phyloP scores from a whole-genome alignment of 805 yeast species.

The Millerago galiae region DNA sequence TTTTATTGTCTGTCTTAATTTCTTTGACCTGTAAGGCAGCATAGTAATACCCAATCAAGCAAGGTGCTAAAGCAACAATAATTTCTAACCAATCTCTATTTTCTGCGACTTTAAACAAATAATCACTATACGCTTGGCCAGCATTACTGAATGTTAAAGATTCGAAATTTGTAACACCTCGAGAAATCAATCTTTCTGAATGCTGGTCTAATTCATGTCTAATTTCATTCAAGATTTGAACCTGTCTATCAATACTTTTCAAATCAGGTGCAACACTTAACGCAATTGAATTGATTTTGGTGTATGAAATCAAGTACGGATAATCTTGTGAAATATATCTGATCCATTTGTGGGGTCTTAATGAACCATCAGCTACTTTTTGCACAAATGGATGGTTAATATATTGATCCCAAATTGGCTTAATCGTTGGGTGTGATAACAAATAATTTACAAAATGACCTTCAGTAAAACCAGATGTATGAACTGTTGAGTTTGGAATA shows the following conservation, averaged over 20 bases:
- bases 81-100: slow-evolving; percentile 57
- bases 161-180: slow-evolving; percentile 39
- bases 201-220: slow-evolving; percentile 53
- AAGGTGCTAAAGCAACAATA: slow-evolving; percentile 66
- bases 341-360: slow-evolving; percentile 44
- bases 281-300: slow-evolving; percentile 57
- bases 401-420: slow-evolving; percentile 51
- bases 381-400: slow-evolving; percentile 56
- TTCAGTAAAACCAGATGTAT: slow-evolving; percentile 10
- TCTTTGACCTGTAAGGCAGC: slow-evolving; percentile 37
- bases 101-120: slow-evolving; percentile 46
- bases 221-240: slow-evolving; percentile 44
- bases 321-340: slow-evolving; percentile 55
- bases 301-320: slow-evolving; percentile 62
- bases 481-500: slow-evolving; percentile 12
- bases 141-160: slow-evolving; percentile 47
- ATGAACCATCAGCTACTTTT: slow-evolving; percentile 43
- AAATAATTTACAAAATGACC: slow-evolving; percentile 41
- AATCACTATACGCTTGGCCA: slow-evolving; percentile 54
- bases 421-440: slow-evolving; percentile 48
- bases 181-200: slow-evolving; percentile 38
- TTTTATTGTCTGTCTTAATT: slow-evolving; percentile 26
- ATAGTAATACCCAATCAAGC: slow-evolving; percentile 55
- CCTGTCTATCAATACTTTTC: slow-evolving; percentile 43
- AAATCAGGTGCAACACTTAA: slow-evolving; percentile 55